phyloP scores from a whole-genome alignment of 257 asterid genomes.

The Sherardia arvensis region DNA sequence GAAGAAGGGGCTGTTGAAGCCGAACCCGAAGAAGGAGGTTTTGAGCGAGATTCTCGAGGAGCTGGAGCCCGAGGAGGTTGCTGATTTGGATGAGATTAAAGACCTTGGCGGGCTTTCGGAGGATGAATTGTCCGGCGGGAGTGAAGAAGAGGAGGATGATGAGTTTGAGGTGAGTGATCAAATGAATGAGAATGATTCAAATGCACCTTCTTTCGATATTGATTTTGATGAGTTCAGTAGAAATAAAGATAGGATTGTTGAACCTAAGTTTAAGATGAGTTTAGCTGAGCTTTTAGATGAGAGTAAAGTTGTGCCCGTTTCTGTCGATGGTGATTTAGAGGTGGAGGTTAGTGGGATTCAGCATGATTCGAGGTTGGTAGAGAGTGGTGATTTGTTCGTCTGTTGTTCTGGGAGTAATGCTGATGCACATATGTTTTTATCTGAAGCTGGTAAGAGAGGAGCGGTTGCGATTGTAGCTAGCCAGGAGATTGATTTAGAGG shows the following conservation, averaged over 20 bases:
- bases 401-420: constrained; percentile 65
- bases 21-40: constrained; percentile 24
- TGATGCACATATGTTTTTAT: constrained; percentile 61
- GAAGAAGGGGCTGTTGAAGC: constrained; percentile 66
- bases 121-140: constrained; percentile 30
- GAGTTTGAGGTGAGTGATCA: constrained; percentile 55
- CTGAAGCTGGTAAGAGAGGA: constrained; percentile 94
- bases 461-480: constrained; percentile 92
- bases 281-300: constrained; percentile 92
- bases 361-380: constrained; percentile 81
- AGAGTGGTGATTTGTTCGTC: constrained; percentile 78
- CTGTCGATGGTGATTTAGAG: constrained; percentile 73
- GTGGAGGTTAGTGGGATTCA: constrained; percentile 72
- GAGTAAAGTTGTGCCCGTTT: constrained; percentile 72
- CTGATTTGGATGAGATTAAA: constrained; percentile 82
- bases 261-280: constrained; percentile 73
- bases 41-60: constrained; percentile 31
- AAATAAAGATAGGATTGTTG: constrained; percentile 53
- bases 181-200: constrained; percentile 21
- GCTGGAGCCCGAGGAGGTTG: constrained; percentile 82
- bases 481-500: constrained; percentile 79
- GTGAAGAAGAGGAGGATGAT: constrained; percentile 35
- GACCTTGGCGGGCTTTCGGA: constrained; percentile 46
- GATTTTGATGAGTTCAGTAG: constrained; percentile 75
- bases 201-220: constrained; percentile 48